Conservation (phyloP, 176 grass and related monocot genomes). For the Tillandsia leiboldiana region DNA sequence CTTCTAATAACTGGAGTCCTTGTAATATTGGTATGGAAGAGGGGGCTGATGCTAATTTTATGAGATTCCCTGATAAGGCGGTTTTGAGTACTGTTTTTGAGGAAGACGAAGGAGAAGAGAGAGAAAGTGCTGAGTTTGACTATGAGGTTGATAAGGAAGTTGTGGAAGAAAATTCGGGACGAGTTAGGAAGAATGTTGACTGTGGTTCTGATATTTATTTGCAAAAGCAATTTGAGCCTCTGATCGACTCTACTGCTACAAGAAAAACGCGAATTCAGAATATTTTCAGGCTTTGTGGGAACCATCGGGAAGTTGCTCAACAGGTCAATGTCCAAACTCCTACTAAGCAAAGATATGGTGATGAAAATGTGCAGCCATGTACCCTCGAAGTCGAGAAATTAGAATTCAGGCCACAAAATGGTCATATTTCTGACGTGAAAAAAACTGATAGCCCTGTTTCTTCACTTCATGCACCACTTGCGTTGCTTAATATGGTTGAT, state of each 20-base stretch:
- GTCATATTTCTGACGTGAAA: constrained; percentile 33
- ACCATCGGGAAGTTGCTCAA: constrained; percentile 49
- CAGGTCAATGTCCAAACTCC: constrained; percentile 24
- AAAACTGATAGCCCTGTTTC: constrained; percentile 37
- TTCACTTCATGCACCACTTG: constrained; percentile 29
- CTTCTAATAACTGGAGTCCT: constrained; percentile 25
- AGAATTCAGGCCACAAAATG: constrained; percentile 4
- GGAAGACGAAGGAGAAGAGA: constrained; percentile 44
- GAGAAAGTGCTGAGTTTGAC: constrained; percentile 13
- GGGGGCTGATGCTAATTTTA: constrained; percentile 31
- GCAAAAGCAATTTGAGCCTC: constrained; percentile 16
- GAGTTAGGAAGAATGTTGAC: not conserved
- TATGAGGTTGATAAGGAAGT: constrained; percentile 72
- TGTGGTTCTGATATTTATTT: not conserved
- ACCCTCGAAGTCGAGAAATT: not conserved
- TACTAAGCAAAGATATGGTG: constrained; percentile 22
- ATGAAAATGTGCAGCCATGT: constrained; percentile 40
- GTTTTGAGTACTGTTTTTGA: constrained; percentile 66
- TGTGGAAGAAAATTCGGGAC: constrained; percentile 40
- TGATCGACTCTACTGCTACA: constrained; percentile 26
- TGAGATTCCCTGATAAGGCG: constrained; percentile 49
- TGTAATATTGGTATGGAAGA: constrained; percentile 12
- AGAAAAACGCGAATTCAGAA: constrained; percentile 62
- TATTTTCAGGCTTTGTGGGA: constrained; percentile 84
- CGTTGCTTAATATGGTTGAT: constrained; percentile 20